Evolutionary conservation across 2,329 filamentous ascomycete genomes (phyloP), one percentile per base, ranked within the genome.

Genomic region (Xylariales sp.): DNA sequence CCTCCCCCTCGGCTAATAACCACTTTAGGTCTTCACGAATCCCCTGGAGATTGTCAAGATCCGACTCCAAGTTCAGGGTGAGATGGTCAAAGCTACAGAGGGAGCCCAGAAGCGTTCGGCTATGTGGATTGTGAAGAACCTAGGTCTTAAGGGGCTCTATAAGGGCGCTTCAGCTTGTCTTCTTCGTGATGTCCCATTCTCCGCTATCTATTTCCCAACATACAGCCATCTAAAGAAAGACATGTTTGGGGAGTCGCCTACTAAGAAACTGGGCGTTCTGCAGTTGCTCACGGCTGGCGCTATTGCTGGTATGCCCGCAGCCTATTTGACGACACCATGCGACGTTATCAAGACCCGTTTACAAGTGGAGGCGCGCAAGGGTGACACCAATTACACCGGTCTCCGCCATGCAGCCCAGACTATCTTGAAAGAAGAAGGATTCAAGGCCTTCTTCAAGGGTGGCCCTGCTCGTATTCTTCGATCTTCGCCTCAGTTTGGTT

Each of bases 1-100:
- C n/a, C 46, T n/a, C 39, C 30, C 48, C 32, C 45, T 61, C 60
- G 63, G 62, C 75, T 72, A 62, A 70, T 34, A 16, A 43, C 39
- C 36, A 14, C 43, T 62, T 59, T 69, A 72, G 93, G 90, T 97
- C 75, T 98, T 98, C 82, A 97, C 94, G 74, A 99, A 98, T 81
- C 96, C 96, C 32, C 89, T 99, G 18, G 96, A 99, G 81, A 99
- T 99, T 78, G 96, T 99, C 84, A 99, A 99, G 86, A 99, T 99
- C 78, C 92, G 96, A 73, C 89, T 99, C 61, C 96, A 99, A 81
- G 92, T 99, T 30, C 96, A 99, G 83, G 96, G 96, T 67, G 96
- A 99, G 82, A 90, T 97, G 49, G 91, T 93, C 72, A 98, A 97
- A 84, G 92, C 86, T 55, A 89, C 93, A 32, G 92, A 96, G 71